Evolutionary conservation across 164 flowering plant species (phyloP).

Genomic region (Taxillus chinensis): DNA sequence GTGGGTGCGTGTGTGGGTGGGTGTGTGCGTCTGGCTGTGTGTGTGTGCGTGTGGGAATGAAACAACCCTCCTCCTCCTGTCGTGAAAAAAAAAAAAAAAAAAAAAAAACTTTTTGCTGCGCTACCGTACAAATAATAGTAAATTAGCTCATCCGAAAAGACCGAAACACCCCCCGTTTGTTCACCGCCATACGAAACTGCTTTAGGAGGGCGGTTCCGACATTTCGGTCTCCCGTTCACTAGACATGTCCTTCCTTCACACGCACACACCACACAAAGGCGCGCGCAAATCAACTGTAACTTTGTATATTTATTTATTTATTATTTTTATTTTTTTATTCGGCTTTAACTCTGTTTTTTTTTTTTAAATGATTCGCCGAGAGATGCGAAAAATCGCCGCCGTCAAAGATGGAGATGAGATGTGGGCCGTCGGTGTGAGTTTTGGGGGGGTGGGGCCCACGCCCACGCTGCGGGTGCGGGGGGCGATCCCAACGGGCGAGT

Average conservation of each 20-base stretch:
- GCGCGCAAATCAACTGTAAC: constrained; percentile 3
- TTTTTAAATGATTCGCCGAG: background rate
- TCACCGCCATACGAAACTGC: background rate
- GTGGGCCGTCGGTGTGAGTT: constrained; percentile 13
- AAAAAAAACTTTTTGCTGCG: background rate
- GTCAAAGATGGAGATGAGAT: constrained; percentile 13
- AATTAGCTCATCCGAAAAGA: no score
- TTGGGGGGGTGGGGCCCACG: constrained; percentile 6
- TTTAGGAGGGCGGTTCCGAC: background rate
- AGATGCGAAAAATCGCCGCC: constrained; percentile 22
- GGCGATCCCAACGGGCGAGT: background rate
- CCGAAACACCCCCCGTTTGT: no score
- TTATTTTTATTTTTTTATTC: background rate
- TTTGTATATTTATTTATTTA: background rate
- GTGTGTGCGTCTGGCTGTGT: background rate
- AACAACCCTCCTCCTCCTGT: background rate
- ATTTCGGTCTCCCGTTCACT: no score
- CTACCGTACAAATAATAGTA: background rate
- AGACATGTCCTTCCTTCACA: background rate
- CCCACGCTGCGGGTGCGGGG: background rate
- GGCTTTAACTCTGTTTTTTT: background rate
- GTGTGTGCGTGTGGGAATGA: background rate
- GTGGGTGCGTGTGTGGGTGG: background rate
- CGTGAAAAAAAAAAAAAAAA: background rate
- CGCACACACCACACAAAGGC: background rate